These are phyloP conservation scores for Populus euphratica DNA, from an alignment of 345 rosid genomes.

Conservation along the genomic window DNA sequence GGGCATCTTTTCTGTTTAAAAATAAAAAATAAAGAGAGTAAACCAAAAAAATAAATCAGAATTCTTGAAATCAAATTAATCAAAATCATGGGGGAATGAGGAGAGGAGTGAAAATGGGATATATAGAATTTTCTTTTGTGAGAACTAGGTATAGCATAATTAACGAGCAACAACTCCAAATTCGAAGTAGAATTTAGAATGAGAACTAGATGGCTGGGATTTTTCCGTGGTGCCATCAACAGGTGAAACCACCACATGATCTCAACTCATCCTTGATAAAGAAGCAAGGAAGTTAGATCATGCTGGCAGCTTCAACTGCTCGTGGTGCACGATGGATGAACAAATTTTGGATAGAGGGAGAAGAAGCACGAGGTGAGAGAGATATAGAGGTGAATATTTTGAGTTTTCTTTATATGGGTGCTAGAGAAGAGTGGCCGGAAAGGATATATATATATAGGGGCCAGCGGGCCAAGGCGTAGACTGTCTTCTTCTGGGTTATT, in stretches of 20 bases:
- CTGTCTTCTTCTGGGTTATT: background rate
- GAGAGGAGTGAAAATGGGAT: too few species aligned
- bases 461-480: background rate
- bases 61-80: too few species aligned
- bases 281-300: conserved; percentile 39
- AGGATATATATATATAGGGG: background rate
- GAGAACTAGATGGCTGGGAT: background rate
- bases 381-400: background rate
- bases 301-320: conserved; percentile 99
- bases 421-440: background rate
- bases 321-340: conserved; percentile 29
- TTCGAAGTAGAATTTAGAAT: background rate
- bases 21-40: background rate
- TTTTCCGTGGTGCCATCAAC: conserved; percentile 37
- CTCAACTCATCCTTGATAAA: conserved; percentile 25
- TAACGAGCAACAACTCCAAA: background rate
- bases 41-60: background rate
- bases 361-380: background rate
- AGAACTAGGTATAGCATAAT: background rate
- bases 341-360: background rate
- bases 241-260: conserved; percentile 59
- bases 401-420: background rate
- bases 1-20: background rate
- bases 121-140: too few species aligned
- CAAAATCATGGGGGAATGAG: too few species aligned